A percentile compares a stretch with the other conserved stretches of the same genome.
Evolutionary conservation across 345 rosid species (phyloP).

Genomic region (Viola odorata): DNA sequence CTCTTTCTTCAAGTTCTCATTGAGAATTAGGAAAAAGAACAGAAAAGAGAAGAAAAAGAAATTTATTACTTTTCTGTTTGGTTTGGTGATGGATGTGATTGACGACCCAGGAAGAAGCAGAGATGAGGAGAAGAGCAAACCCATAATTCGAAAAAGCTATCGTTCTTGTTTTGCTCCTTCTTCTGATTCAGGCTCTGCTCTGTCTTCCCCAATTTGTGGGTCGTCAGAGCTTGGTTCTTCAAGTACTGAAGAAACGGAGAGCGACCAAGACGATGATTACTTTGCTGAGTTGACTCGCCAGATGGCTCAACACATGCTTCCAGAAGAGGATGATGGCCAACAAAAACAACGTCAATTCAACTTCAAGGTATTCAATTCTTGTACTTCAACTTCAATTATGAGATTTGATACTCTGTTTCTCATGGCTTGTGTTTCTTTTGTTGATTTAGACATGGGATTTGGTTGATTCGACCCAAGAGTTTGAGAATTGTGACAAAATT

Average conservation of each 20-base stretch:
- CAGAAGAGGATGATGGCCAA: constrained; percentile 33
- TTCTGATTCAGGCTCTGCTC: constrained; percentile 19
- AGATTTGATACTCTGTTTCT: not conserved
- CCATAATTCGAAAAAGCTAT: constrained; percentile 7
- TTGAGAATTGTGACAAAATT: constrained; percentile 7
- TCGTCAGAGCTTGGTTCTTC: constrained; percentile 28
- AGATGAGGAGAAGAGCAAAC: not conserved
- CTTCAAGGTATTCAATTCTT: not conserved
- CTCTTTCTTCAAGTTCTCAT: no score
- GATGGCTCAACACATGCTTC: constrained; percentile 73
- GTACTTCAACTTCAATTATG: not conserved
- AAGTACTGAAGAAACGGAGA: constrained; percentile 20
- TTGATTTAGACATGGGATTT: constrained; percentile 27
- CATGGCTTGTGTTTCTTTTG: not conserved
- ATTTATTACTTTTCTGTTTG: no score
- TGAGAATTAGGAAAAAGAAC: no score
- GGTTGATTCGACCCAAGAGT: constrained; percentile 31
- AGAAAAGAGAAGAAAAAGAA: no score
- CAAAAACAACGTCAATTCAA: not conserved
- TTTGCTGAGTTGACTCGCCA: constrained; percentile 62
- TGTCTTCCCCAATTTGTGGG: constrained; percentile 20
- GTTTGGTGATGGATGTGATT: not conserved
- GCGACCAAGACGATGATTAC: constrained; percentile 47
- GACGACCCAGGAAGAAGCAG: not conserved
- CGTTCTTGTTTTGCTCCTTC: constrained; percentile 13